Conservation (phyloP, 2,329 filamentous ascomycete species). For the Botrytis cinerea region DNA sequence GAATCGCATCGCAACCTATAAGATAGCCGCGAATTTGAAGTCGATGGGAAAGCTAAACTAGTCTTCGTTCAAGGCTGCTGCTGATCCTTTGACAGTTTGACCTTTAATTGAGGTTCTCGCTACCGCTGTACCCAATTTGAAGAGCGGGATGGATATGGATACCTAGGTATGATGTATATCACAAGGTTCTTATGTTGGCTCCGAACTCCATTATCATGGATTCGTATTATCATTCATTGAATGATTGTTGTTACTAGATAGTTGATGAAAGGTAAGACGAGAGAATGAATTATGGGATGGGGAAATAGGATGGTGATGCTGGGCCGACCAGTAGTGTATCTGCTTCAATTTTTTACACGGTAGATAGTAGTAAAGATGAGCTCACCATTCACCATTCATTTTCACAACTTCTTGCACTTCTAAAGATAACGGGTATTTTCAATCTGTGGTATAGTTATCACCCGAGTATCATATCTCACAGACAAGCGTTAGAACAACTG, state of each 20-base stretch:
- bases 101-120: neutral
- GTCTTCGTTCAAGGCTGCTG: too few relatives aligned
- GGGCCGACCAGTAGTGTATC: accelerated
- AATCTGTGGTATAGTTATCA: neutral
- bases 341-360: too few relatives aligned
- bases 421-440: neutral
- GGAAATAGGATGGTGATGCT: neutral
- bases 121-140: neutral
- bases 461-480: neutral
- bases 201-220: neutral
- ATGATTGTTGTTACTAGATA: neutral
- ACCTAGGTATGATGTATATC: too few relatives aligned
- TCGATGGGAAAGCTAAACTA: too few relatives aligned
- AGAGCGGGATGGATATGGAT: neutral
- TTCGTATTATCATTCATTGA: accelerated
- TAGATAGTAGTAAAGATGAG: neutral
- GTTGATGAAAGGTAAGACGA: neutral
- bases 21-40: neutral
- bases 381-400: neutral
- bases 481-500: neutral
- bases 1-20: neutral
- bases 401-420: neutral
- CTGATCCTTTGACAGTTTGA: too few relatives aligned
- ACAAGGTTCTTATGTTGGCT: neutral
- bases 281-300: accelerated